Conservation (phyloP, 192 early-diverging fungal genomes). For the Dissophora globulifera region DNA sequence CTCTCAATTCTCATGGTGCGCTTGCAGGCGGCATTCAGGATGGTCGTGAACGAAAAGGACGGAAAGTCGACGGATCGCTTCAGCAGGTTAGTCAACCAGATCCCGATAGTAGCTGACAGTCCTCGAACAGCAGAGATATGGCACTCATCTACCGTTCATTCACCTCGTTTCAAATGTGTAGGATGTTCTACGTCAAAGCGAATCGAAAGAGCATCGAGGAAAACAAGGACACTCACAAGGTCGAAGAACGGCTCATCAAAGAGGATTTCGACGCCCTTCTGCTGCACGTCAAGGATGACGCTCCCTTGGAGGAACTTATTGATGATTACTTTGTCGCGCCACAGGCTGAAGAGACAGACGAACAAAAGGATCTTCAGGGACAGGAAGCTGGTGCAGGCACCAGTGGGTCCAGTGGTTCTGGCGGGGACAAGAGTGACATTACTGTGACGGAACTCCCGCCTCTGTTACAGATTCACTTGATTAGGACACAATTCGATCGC, state of each 20-base stretch:
- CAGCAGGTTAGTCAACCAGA: slow-evolving; percentile 25
- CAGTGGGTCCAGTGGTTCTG: no score
- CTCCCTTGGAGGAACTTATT: slow-evolving; percentile 64
- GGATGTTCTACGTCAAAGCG: slow-evolving; percentile 65
- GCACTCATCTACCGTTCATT: no score
- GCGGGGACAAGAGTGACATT: slow-evolving; percentile 56
- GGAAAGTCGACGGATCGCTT: slow-evolving; percentile 32
- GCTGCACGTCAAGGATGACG: slow-evolving; percentile 58
- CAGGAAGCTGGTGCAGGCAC: no score
- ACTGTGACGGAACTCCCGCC: slow-evolving; percentile 68
- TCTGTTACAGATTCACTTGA: slow-evolving; percentile 75
- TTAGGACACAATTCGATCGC: slow-evolving; percentile 76
- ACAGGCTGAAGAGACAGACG: no score
- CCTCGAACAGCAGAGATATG: no score
- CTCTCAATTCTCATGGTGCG: slow-evolving; percentile 74
- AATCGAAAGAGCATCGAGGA: slow-evolving; percentile 52
- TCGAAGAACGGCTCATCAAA: slow-evolving; percentile 48
- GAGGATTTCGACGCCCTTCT: slow-evolving; percentile 62
- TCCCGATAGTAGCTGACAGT: no score
- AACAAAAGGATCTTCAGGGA: no score
- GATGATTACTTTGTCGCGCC: slow-evolving; percentile 67
- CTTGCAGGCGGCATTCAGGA: slow-evolving; percentile 69
- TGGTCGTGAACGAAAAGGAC: slow-evolving; percentile 18
- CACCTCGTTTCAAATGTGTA: neutral
- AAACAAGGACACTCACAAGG: slow-evolving; percentile 46